A percentile compares a stretch with the other conserved stretches of the same genome.
Evolutionary conservation across 2,329 filamentous ascomycete species (phyloP).

Genomic region (Alternaria ethzedia): DNA sequence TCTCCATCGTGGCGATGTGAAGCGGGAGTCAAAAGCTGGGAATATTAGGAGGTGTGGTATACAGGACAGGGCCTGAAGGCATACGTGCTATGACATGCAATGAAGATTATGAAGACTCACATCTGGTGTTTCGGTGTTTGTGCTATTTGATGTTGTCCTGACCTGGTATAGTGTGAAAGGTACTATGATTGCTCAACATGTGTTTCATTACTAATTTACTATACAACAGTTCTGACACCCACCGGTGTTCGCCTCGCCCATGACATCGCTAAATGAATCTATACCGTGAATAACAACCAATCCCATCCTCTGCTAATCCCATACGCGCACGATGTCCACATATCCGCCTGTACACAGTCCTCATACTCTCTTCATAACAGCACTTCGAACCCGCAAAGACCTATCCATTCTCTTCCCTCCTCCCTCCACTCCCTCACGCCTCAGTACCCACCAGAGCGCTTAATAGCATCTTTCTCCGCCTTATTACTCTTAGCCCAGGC

Average conservation of each 20-base stretch:
- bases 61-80: background rate
- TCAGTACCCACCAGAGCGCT: rapidly evolving
- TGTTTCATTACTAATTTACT: background rate
- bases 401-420: too few species aligned
- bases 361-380: too few species aligned
- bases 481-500: background rate
- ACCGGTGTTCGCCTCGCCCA: background rate
- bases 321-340: too few species aligned
- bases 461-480: background rate
- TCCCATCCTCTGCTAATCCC: too few species aligned
- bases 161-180: background rate
- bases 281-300: background rate
- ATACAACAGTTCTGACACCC: background rate
- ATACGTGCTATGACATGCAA: conserved; percentile 9
- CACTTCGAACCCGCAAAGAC: too few species aligned
- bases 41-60: background rate
- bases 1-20: background rate
- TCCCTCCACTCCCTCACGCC: too few species aligned
- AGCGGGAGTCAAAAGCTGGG: background rate
- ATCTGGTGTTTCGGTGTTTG: background rate
- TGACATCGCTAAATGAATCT: background rate
- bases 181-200: background rate
- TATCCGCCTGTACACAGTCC: too few species aligned
- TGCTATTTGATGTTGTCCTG: background rate
- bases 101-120: conserved; percentile 6